A percentile compares a stretch with the other conserved stretches of the same genome.
Evolutionary conservation across 345 rosid species (phyloP).

Genomic region (Lepidium aucheri): DNA sequence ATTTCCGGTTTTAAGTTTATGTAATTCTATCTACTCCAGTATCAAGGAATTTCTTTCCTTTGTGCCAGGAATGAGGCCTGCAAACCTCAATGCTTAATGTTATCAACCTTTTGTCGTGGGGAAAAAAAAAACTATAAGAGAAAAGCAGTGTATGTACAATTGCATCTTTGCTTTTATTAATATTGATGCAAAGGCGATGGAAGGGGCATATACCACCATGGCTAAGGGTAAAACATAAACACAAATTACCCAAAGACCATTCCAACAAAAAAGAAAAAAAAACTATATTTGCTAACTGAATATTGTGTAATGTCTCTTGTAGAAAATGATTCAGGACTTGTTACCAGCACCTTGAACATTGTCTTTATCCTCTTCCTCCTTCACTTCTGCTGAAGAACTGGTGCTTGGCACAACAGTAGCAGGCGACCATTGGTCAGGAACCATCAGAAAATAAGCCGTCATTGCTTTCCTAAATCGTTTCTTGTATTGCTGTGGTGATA

Average conservation of each 20-base stretch:
- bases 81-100: too few species aligned
- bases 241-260: conserved; percentile 22
- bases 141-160: conserved; percentile 23
- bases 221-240: conserved; percentile 21
- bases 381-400: conserved; percentile 18
- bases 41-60: too few species aligned
- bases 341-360: conserved; percentile 17
- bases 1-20: too few species aligned
- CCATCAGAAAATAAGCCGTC: conserved; percentile 89
- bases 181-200: conserved; percentile 21
- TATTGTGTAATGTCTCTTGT: neutral
- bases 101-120: too few species aligned
- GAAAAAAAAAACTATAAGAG: too few species aligned
- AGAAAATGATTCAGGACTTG: conserved; percentile 7
- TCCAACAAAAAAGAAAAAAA: neutral
- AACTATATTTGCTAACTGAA: conserved; percentile 17
- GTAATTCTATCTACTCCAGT: too few species aligned
- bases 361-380: conserved; percentile 22
- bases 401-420: conserved; percentile 20
- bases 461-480: conserved; percentile 91
- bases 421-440: conserved; percentile 86
- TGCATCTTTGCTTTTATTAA: conserved; percentile 23
- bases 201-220: conserved; percentile 11
- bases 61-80: too few species aligned
- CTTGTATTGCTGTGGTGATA: conserved; percentile 90